Base-by-base conservation (phyloP, 1,284 basidiomycete genomes). In the Grifola frondosa region DNA sequence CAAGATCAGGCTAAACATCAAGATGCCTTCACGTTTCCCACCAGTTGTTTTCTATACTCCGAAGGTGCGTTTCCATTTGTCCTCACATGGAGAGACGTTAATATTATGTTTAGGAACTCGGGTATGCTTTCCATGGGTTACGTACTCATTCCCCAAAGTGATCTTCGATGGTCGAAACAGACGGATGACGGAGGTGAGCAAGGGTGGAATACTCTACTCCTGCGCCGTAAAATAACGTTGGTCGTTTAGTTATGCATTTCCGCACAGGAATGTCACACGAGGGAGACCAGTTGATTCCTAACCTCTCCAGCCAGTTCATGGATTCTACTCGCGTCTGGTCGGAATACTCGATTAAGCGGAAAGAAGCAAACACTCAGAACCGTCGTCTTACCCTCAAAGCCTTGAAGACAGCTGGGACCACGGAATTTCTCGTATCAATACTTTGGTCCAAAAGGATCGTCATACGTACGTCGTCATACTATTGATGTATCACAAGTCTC, bases 121-220 rank as follows among this genome's bases (percentile, higher is more conserved):
- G 96, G 96, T 45, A 97, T 97, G 96, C 75, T 99, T 59, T 97
- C 93, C 2, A 98, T 98, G 96, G 94, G 94, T 22, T 96, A 98
- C 66, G 93, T 98, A 30, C 76, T 98, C 42, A 98, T 99, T 52
- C 96, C 96, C 20, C 92, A 96, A 56, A 94, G 91, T 59, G 96
- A 98, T 61, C 77, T 98, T 40, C 81, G 94, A 41, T 98, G 94
- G 93, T 93, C 90, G 35, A 97, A 96, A 65, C 96, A 99, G 65
- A 98, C 96, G 19, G 96, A 97, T 56, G 87, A 93, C 44, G 91
- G 90, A 51, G 84, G 84, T 77, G n/a, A n/a, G n/a, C n/a, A 64
- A 30, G 65, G 61, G 13, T 22, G 17, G n/a, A n/a, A n/a, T 13
- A 29, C 19, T 36, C n/a, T 30, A 34, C 33, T 8, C 28, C 39